A percentile compares a stretch with the other conserved stretches of the same genome.
phyloP scores from a whole-genome alignment of 1,284 basidiomycete genomes.

The Ustilago loliicola region DNA sequence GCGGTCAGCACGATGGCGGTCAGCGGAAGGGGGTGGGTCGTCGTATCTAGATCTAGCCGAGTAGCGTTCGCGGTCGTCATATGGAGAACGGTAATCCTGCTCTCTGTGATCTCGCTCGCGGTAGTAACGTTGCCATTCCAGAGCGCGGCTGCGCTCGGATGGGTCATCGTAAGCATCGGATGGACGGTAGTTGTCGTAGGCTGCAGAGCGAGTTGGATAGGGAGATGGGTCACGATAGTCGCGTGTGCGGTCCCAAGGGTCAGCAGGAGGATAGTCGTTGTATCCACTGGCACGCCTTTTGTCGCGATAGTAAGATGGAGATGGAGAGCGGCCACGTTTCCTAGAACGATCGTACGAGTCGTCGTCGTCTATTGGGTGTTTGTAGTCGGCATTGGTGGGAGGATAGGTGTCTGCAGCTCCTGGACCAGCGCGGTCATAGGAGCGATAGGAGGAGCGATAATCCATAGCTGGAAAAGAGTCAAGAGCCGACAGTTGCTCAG shows the following conservation, averaged over 20 bases:
- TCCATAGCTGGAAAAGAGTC: conserved; percentile 28
- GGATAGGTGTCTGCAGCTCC: conserved; percentile 16
- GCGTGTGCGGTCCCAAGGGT: conserved; percentile 49
- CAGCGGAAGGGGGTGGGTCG: conserved; percentile 21
- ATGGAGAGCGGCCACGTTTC: conserved; percentile 53
- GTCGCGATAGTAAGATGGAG: conserved; percentile 39
- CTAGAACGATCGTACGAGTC: conserved; percentile 47
- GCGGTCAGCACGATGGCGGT: conserved; percentile 30
- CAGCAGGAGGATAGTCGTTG: conserved; percentile 32
- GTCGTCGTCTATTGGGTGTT: conserved; percentile 36
- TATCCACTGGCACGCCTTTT: conserved; percentile 33
- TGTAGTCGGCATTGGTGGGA: conserved; percentile 14
- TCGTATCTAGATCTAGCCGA: conserved; percentile 43
- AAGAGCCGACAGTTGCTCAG: background rate
- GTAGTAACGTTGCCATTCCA: conserved; percentile 52
- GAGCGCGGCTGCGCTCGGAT: conserved; percentile 33
- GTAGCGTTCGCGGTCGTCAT: conserved; percentile 47
- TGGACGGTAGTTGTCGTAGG: conserved; percentile 40
- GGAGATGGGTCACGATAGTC: conserved; percentile 41
- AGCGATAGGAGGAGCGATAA: conserved; percentile 45
- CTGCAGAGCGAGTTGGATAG: conserved; percentile 31
- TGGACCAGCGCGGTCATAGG: conserved; percentile 38
- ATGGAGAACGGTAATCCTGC: conserved; percentile 30
- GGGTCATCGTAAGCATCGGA: conserved; percentile 43
- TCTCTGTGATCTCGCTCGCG: conserved; percentile 43